A percentile compares a stretch with the other conserved stretches of the same genome.
phyloP scores from a whole-genome alignment of 495 filamentous ascomycete species.

The Trichoderma orchidacearum region DNA sequence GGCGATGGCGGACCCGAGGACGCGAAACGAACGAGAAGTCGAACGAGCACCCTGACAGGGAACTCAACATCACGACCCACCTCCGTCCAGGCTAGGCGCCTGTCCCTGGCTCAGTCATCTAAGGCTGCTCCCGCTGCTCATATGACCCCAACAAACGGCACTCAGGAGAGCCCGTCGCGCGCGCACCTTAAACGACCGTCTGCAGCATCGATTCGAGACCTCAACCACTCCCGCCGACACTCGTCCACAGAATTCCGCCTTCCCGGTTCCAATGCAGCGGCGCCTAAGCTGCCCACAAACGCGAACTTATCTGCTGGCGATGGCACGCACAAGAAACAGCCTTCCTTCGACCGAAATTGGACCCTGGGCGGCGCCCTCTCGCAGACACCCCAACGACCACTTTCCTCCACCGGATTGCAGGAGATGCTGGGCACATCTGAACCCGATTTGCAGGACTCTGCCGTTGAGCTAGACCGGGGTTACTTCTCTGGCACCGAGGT shows the following conservation, averaged over 20 bases:
- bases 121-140: not conserved
- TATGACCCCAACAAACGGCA: not conserved
- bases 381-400: constrained; percentile 18
- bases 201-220: constrained; percentile 70
- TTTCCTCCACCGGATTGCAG: constrained; percentile 33
- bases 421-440: constrained; percentile 17
- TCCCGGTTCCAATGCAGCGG: constrained; percentile 11
- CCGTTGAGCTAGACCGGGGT: constrained; percentile 65
- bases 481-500: constrained; percentile 88
- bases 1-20: constrained; percentile 41
- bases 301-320: not conserved
- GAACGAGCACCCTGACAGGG: constrained; percentile 50
- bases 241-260: constrained; percentile 65
- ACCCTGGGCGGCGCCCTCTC: constrained; percentile 46
- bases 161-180: constrained; percentile 40
- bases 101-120: constrained; percentile 5
- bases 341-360: constrained; percentile 87
- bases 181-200: constrained; percentile 45
- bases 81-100: constrained; percentile 25
- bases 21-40: constrained; percentile 23
- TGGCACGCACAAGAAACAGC: constrained; percentile 55
- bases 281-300: constrained; percentile 4
- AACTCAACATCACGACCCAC: constrained; percentile 42
- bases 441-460: constrained; percentile 21
- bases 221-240: constrained; percentile 77